phyloP scores from a whole-genome alignment of 768 basidiomycete species.

The Hysterangium stoloniferum region DNA sequence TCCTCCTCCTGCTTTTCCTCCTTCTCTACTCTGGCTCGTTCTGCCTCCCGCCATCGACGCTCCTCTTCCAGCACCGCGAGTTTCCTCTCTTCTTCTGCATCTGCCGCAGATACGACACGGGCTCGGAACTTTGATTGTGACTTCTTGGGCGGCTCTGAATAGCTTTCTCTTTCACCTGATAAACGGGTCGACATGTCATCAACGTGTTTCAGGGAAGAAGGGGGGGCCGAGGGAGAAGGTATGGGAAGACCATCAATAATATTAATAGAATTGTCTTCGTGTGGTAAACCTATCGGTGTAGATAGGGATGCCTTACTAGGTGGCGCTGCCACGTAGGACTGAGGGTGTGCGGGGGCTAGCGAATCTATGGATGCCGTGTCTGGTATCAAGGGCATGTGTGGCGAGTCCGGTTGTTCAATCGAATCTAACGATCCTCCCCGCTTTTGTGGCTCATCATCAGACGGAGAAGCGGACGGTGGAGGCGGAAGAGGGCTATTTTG shows the following conservation, averaged over 20 bases:
- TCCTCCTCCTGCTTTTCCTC: slow-evolving; percentile 30
- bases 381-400: not conserved
- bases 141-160: not conserved
- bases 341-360: not conserved
- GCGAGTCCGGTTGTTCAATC: not conserved
- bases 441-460: not conserved
- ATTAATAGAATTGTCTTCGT: no score
- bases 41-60: slow-evolving; percentile 32
- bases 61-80: slow-evolving; percentile 27
- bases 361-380: not conserved
- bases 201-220: not conserved
- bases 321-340: not conserved
- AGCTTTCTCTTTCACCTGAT: not conserved
- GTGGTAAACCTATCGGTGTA: no score
- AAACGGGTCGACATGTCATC: no score
- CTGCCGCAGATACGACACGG: slow-evolving; percentile 14
- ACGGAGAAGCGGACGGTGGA: not conserved
- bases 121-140: slow-evolving; percentile 3
- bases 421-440: not conserved
- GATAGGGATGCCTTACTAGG: no score
- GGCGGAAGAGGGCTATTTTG: not conserved
- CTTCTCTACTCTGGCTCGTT: slow-evolving; percentile 24
- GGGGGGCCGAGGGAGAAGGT: not conserved
- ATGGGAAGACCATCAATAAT: no score
- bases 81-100: slow-evolving; percentile 20